phyloP scores from a whole-genome alignment of 345 rosid species.

The Atalantia buxifolia region DNA sequence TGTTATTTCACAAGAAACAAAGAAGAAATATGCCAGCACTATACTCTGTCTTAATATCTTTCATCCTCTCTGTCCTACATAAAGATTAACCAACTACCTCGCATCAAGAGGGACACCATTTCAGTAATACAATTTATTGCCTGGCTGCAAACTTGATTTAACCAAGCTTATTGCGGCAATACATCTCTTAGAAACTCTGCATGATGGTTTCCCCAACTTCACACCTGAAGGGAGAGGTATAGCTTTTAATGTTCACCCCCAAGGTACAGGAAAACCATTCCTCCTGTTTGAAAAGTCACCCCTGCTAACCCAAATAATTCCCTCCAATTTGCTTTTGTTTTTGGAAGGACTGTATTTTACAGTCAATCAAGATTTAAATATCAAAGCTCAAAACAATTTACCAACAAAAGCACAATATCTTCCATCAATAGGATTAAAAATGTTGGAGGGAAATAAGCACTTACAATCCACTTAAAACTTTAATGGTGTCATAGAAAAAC shows the following conservation, averaged over 20 bases:
- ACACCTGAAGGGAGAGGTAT: neutral
- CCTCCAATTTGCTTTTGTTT: neutral
- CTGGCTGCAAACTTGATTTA: neutral
- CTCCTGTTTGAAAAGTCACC: neutral
- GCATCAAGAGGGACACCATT: neutral
- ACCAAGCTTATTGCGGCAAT: neutral
- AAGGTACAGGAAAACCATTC: neutral
- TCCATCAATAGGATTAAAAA: neutral
- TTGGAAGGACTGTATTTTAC: neutral
- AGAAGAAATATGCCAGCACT: neutral
- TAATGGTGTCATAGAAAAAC: slow-evolving; percentile 54
- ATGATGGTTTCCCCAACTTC: neutral
- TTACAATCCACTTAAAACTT: slow-evolving; percentile 62
- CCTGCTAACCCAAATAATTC: neutral
- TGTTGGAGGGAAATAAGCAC: slow-evolving; percentile 15
- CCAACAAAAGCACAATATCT: neutral
- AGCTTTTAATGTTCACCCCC: too few relatives aligned
- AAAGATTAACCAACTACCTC: neutral
- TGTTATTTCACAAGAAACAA: neutral
- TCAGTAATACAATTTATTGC: neutral
- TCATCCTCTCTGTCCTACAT: too few relatives aligned
- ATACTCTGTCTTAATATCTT: neutral
- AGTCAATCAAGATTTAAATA: neutral
- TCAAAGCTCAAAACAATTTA: neutral
- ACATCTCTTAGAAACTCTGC: neutral